Conservation (phyloP, 441 rosid genomes). For the Brassica balearica region DNA sequence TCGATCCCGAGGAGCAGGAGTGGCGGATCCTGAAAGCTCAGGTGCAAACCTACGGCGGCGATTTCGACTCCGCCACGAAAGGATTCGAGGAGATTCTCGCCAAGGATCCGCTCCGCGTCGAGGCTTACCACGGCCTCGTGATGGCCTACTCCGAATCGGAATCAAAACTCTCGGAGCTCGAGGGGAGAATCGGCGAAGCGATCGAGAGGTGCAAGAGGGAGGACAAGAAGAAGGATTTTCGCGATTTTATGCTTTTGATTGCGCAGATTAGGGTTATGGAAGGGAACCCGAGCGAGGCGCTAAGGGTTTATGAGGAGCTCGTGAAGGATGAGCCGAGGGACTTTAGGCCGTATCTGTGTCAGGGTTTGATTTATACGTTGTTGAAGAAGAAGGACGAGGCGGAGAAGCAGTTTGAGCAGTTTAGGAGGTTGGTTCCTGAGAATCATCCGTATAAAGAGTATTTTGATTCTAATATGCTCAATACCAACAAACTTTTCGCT, state of each 20-base stretch:
- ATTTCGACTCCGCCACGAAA: conserved; percentile 58
- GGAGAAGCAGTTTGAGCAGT: conserved; percentile 76
- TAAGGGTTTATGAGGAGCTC: conserved; percentile 76
- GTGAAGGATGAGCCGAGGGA: conserved; percentile 89
- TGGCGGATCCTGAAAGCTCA: conserved; percentile 78
- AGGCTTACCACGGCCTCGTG: conserved; percentile 85
- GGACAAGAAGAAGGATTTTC: conserved; percentile 57
- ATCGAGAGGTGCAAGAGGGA: conserved; percentile 77
- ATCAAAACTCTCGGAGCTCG: conserved; percentile 46
- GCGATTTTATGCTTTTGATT: conserved; percentile 80
- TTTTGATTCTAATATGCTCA: conserved; percentile 67
- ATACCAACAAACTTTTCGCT: conserved; percentile 50
- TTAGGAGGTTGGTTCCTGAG: conserved; percentile 73
- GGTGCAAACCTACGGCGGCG: conserved; percentile 64
- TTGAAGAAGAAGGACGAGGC: conserved; percentile 80
- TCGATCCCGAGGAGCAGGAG: conserved; percentile 75
- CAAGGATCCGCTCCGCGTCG: conserved; percentile 70
- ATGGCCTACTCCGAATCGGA: conserved; percentile 69
- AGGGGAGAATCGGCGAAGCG: conserved; percentile 63
- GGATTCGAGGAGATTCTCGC: conserved; percentile 69
- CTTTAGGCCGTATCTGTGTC: conserved; percentile 89
- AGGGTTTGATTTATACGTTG: conserved; percentile 78
- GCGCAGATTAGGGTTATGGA: conserved; percentile 80
- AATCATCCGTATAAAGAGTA: conserved; percentile 85
- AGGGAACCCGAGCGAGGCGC: conserved; percentile 68